Conservation (phyloP, 2,329 filamentous ascomycete genomes). For the Apiospora phragmitis region DNA sequence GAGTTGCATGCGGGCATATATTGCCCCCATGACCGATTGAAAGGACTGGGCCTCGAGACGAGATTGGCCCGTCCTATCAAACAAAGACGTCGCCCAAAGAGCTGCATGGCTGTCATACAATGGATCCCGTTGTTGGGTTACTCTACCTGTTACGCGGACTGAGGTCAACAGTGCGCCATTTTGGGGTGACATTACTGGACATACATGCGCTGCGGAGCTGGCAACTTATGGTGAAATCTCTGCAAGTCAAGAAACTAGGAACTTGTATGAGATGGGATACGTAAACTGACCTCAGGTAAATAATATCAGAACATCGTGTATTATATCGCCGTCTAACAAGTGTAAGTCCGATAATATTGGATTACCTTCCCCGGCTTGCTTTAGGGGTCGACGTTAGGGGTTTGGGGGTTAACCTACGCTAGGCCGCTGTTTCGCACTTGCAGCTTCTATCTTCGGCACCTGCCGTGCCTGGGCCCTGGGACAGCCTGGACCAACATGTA, state of each 20-base stretch:
- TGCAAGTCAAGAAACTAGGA: not conserved
- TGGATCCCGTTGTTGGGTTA: not conserved
- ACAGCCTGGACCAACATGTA: not conserved
- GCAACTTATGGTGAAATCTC: not conserved
- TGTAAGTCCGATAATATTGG: not conserved
- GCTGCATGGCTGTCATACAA: not conserved
- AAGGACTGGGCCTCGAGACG: not conserved
- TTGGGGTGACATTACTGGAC: not conserved
- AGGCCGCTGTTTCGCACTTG: not conserved
- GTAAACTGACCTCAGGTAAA: not conserved
- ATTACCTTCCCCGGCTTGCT: not conserved
- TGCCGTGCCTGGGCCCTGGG: not conserved
- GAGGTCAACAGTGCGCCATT: not conserved
- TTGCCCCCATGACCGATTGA: conserved; percentile 5
- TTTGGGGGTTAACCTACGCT: not conserved
- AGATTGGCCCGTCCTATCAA: not conserved
- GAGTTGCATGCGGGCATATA: not conserved
- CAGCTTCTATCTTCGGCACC: not conserved
- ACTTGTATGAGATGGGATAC: not conserved
- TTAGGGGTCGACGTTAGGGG: not conserved
- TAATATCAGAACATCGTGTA: not conserved
- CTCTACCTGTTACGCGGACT: not conserved
- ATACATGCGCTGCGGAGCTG: not conserved
- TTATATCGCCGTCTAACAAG: not conserved
- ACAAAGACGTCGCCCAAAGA: not conserved